A percentile compares a stretch with the other conserved stretches of the same genome.
Conservation (phyloP, 1,284 basidiomycete species). For the Schizophyllum amplum region DNA sequence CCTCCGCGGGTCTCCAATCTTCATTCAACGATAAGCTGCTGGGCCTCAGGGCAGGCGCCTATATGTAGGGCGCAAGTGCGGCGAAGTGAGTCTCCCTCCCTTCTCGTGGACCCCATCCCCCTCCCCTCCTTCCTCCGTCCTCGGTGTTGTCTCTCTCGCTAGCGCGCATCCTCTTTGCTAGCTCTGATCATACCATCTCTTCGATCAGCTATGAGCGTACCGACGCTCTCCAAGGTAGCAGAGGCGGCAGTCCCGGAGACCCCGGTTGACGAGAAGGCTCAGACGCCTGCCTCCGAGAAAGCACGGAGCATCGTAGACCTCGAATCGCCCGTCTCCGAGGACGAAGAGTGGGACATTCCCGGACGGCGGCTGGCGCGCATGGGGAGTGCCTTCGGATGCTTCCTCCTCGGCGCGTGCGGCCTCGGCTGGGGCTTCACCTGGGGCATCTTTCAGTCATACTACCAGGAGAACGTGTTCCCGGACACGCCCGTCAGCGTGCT, state of each 20-base stretch:
- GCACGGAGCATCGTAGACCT: no score
- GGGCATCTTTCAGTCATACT: slow-evolving; percentile 15
- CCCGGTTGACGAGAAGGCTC: background rate
- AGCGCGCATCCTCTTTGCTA: no score
- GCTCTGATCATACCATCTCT: no score
- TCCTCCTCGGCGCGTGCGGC: slow-evolving; percentile 12
- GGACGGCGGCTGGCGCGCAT: background rate
- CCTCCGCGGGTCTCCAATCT: background rate
- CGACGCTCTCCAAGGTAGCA: background rate
- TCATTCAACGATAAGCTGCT: background rate
- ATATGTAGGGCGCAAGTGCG: background rate
- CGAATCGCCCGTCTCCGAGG: no score
- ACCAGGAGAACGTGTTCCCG: slow-evolving; percentile 11
- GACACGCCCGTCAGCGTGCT: slow-evolving; percentile 11
- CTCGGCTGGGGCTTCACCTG: slow-evolving; percentile 8
- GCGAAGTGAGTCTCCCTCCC: background rate
- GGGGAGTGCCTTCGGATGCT: slow-evolving; percentile 12
- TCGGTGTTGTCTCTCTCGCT: no score
- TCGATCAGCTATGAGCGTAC: background rate
- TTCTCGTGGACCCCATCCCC: background rate
- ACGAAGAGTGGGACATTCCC: background rate
- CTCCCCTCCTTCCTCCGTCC: no score
- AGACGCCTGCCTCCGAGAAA: background rate
- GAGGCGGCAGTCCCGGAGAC: background rate
- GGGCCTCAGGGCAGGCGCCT: background rate